Conservation (phyloP, 108 stramenopile genomes). For the Cyclotella atomus region DNA sequence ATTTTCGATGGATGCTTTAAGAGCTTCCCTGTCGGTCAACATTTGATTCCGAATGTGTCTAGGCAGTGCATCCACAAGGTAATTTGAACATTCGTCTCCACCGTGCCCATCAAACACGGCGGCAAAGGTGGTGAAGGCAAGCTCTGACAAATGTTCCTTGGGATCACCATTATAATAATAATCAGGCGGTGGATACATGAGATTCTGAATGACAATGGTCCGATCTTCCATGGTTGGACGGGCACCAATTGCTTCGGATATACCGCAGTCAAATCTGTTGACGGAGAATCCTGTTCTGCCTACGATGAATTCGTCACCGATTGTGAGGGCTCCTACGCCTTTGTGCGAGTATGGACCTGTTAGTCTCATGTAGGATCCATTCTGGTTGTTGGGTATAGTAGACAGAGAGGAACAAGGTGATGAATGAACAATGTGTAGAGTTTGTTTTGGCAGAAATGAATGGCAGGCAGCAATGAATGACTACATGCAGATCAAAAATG, state of each 20-base stretch:
- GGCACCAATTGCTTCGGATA: constrained; percentile 93
- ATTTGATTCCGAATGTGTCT: constrained; percentile 80
- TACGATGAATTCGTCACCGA: constrained; percentile 95
- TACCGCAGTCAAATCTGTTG: constrained; percentile 96
- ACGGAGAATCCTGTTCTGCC: constrained; percentile 98
- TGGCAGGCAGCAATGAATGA: no score
- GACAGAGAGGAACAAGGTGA: background rate
- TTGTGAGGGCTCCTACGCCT: constrained; percentile 78
- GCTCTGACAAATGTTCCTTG: constrained; percentile 77
- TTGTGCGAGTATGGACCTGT: constrained; percentile 84
- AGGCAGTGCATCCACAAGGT: constrained; percentile 87
- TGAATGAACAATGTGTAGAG: no score
- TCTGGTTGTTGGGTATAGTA: constrained; percentile 39
- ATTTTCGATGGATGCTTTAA: constrained; percentile 76
- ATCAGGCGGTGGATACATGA: constrained; percentile 82
- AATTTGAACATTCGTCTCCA: constrained; percentile 92
- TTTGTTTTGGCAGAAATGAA: no score
- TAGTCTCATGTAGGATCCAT: constrained; percentile 91
- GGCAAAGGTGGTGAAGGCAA: constrained; percentile 91
- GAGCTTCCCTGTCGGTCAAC: constrained; percentile 74
- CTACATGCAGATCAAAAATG: no score
- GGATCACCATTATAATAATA: constrained; percentile 85
- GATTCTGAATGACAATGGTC: constrained; percentile 83
- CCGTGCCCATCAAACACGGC: constrained; percentile 99
- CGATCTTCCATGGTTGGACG: constrained; percentile 96